Base-by-base conservation (phyloP, 1,284 basidiomycete species). In the Vanrija humicola region DNA sequence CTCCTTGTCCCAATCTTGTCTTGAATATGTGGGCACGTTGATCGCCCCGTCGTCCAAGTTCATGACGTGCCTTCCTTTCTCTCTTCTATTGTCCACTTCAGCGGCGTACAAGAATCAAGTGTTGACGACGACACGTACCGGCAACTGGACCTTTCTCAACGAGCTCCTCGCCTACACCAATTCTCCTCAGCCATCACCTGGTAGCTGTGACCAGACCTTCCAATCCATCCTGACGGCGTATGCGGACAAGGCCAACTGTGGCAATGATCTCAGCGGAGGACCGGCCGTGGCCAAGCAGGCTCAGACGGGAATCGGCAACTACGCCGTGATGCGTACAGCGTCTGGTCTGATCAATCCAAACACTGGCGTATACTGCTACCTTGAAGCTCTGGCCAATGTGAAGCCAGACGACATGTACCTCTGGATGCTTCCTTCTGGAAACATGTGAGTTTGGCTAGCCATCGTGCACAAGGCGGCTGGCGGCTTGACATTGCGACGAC, bases 11-110 rank as follows among this genome's bases (percentile, higher is more conserved):
- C 83, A 82, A 38, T 72, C 78, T 43, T 92, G 89, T 69, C 79
- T 82, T 56, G 75, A 79, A 52, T 90, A 89, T 74, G 85, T 91
- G 72, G 61, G 76, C 23, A 86, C 86, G 63, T 87, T 91, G 83
- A 85, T 87, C 0, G 78, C 34, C 12, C 34, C 80, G 58, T 76
- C 81, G 1, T 43, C 72, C 3, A 68, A 83, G 0, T 90, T 91
- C 71, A 78, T 82, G 16, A 69, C 80, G 6, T 92, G 89, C 68
- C 81, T 89, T 5, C 83, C 89, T 0, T 85, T 91, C 70, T 87
- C 87, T 1, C 68, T 90, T 45, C 80, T 92, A 40, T 71, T 84
- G 29, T 78, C 82, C 57, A 80, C 77, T 4, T 88, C 87, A 1
- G 61, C 76, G 7, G 77, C 75, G 5, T 89, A 89, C 67, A 61